Conservation (phyloP, 345 rosid species). For the Chamaenerion angustifolium region DNA sequence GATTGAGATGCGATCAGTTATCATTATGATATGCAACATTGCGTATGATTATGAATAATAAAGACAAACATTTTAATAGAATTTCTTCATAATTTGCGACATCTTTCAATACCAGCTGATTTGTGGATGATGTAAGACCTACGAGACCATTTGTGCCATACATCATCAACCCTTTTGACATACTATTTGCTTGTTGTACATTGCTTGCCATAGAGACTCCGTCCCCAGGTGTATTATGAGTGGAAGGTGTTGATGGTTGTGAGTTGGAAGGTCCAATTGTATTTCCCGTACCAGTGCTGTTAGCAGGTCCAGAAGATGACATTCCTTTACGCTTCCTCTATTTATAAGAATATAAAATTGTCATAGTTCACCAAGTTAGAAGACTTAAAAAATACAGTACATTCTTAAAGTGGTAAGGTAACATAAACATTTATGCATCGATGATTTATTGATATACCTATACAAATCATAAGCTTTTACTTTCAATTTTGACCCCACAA, state of each 20-base stretch:
- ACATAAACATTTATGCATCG: too few species aligned
- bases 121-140: conserved; percentile 72
- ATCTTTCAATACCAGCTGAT: conserved; percentile 83
- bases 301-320: conserved; percentile 95
- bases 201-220: conserved; percentile 62
- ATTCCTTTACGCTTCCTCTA: conserved; percentile 97
- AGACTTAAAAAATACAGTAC: background rate
- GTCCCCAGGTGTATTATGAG: conserved; percentile 75
- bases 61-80: too few species aligned
- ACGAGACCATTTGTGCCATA: conserved; percentile 82
- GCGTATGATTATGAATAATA: background rate
- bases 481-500: too few species aligned
- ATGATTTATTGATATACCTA: too few species aligned
- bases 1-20: too few species aligned
- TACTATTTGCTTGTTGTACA: conserved; percentile 65
- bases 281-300: conserved; percentile 92
- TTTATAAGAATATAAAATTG: conserved; percentile 10
- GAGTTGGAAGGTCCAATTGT: conserved; percentile 91
- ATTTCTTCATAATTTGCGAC: too few species aligned
- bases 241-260: conserved; percentile 94
- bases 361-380: background rate
- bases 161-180: conserved; percentile 73
- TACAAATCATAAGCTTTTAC: too few species aligned
- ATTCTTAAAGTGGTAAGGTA: background rate
- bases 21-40: too few species aligned